Conservation (phyloP, 2,329 filamentous ascomycete species). For the Trichoderma sp. region DNA sequence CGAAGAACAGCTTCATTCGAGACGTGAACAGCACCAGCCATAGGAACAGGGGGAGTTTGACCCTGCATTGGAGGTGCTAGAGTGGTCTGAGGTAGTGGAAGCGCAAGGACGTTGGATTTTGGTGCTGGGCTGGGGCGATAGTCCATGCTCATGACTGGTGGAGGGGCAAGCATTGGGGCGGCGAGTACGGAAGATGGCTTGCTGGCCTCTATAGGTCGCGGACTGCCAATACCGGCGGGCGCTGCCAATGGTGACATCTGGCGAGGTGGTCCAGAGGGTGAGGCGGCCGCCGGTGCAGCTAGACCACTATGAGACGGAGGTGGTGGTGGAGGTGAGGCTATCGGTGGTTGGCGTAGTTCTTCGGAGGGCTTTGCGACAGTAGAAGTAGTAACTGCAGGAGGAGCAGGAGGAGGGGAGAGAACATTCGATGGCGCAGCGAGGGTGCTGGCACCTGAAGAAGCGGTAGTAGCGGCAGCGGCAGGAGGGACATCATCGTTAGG, state of each 20-base stretch:
- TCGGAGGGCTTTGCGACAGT: background rate
- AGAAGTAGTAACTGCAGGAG: background rate
- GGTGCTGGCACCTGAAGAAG: background rate
- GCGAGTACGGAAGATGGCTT: conserved; percentile 36
- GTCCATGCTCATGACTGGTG: conserved; percentile 30
- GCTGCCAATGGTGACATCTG: conserved; percentile 23
- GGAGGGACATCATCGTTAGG: background rate
- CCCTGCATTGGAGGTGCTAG: conserved; percentile 20
- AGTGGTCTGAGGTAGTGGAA: conserved; percentile 36
- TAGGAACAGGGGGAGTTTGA: background rate
- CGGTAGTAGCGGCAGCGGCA: background rate
- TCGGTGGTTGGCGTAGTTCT: conserved; percentile 5
- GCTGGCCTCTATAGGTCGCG: conserved; percentile 28
- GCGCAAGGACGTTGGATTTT: conserved; percentile 46
- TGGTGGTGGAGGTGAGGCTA: conserved; percentile 24
- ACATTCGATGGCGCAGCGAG: background rate
- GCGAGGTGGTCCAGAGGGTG: conserved; percentile 12
- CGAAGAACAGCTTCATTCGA: background rate
- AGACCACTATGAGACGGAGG: conserved; percentile 23
- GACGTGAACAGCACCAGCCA: background rate
- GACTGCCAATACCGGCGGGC: conserved; percentile 22
- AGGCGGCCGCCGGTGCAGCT: conserved; percentile 22
- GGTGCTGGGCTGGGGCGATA: conserved; percentile 25
- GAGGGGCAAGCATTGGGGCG: conserved; percentile 38
- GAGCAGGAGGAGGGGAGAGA: background rate